Conservation (phyloP, 1,139 yeast species). For the Arxiozyma heterogenica region DNA sequence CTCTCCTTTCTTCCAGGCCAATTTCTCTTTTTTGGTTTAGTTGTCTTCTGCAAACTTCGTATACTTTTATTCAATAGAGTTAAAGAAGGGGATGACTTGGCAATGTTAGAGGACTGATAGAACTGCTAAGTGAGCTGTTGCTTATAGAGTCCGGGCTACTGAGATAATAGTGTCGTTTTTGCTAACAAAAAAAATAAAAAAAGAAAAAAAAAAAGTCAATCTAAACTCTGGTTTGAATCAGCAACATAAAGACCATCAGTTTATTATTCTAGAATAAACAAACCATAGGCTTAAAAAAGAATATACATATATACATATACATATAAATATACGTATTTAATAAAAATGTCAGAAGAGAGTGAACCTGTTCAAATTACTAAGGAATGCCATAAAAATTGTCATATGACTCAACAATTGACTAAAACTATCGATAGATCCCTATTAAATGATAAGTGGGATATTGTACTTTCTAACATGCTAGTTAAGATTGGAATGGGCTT, state of each 20-base stretch:
- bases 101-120: too few species aligned
- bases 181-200: too few species aligned
- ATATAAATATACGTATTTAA: not conserved
- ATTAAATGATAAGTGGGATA: slow-evolving; percentile 91
- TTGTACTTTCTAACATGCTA: slow-evolving; percentile 84
- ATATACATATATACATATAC: not conserved
- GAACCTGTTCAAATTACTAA: not conserved
- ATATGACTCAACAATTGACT: not conserved
- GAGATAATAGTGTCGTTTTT: not conserved
- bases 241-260: not conserved
- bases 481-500: slow-evolving; percentile 97
- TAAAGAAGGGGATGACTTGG: too few species aligned
- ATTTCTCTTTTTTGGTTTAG: too few species aligned
- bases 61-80: too few species aligned
- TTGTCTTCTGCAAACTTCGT: too few species aligned
- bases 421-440: slow-evolving; percentile 33
- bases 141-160: too few species aligned
- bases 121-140: too few species aligned
- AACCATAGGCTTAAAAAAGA: not conserved
- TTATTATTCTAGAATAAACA: not conserved
- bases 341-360: slow-evolving; percentile 5
- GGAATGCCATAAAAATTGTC: not conserved
- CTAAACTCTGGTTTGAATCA: too few species aligned
- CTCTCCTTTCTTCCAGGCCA: too few species aligned
- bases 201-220: too few species aligned